These are phyloP conservation scores for Dacryopinax primogenitus DNA, from an alignment of 768 basidiomycete genomes.

Conservation along the genomic window DNA sequence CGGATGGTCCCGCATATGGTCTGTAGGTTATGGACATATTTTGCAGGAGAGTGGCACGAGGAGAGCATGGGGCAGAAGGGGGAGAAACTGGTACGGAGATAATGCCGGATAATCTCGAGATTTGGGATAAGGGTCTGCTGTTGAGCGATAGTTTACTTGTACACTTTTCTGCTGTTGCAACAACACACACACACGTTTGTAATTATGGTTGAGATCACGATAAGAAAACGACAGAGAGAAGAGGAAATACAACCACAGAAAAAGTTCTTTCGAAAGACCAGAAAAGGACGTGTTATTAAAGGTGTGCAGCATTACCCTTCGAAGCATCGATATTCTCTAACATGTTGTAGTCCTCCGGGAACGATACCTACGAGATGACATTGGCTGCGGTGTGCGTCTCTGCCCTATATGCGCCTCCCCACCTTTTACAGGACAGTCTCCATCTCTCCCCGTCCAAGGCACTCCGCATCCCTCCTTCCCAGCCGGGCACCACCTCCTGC, in stretches of 20 bases:
- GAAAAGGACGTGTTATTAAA: slow-evolving; percentile 84
- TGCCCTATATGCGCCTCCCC: slow-evolving; percentile 49
- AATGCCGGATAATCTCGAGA: no score
- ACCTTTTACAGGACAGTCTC: slow-evolving; percentile 24
- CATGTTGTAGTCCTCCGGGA: slow-evolving; percentile 62
- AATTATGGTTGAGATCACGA: slow-evolving; percentile 56
- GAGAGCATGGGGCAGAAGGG: no score
- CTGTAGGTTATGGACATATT: slow-evolving; percentile 47
- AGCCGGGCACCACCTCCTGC: slow-evolving; percentile 67
- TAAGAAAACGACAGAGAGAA: slow-evolving; percentile 54
- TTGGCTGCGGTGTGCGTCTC: slow-evolving; percentile 65
- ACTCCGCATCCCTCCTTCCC: slow-evolving; percentile 47
- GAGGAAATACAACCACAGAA: slow-evolving; percentile 69
- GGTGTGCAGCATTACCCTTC: slow-evolving; percentile 34
- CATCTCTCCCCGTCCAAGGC: slow-evolving; percentile 47
- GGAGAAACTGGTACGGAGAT: no score
- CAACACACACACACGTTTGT: no score
- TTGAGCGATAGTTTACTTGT: not conserved
- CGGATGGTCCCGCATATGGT: slow-evolving; percentile 60
- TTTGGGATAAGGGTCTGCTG: no score
- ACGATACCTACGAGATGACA: slow-evolving; percentile 84
- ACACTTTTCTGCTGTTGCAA: not conserved
- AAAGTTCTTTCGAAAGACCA: slow-evolving; percentile 94
- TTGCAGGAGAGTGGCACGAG: no score
- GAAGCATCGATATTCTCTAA: not conserved